phyloP scores from a whole-genome alignment of 176 grass and related monocot genomes.

The Echinochloa phyllopogon region DNA sequence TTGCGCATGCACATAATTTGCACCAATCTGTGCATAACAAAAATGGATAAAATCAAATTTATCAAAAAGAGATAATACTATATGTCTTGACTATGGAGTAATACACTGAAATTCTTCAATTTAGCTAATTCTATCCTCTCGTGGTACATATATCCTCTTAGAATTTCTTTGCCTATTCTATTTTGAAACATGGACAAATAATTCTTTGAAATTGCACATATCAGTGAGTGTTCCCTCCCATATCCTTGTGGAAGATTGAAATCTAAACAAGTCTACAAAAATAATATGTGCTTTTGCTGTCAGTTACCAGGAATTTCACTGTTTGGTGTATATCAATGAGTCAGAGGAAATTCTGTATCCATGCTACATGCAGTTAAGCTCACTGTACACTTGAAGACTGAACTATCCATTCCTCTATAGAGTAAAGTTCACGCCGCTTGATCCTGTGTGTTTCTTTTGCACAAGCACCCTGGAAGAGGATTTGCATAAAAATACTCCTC shows the following conservation, averaged over 20 bases:
- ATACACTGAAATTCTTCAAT: background rate
- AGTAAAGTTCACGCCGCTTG: conserved; percentile 41
- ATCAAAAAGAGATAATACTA: conserved; percentile 12
- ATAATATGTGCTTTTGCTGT: conserved; percentile 35
- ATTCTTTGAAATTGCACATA: conserved; percentile 16
- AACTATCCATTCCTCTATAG: conserved; percentile 27
- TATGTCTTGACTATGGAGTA: conserved; percentile 31
- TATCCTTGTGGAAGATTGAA: conserved; percentile 10
- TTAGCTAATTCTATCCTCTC: conserved; percentile 10
- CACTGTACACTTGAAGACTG: conserved; percentile 37
- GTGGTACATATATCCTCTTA: conserved; percentile 6
- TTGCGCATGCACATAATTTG: conserved; percentile 33
- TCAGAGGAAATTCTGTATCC: conserved; percentile 5
- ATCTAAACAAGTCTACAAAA: conserved; percentile 41
- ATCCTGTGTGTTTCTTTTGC: conserved; percentile 58
- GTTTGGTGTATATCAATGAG: conserved; percentile 13
- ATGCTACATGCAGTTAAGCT: conserved; percentile 28
- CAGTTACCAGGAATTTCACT: conserved; percentile 24
- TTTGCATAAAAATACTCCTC: conserved; percentile 99
- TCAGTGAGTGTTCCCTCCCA: conserved; percentile 13
- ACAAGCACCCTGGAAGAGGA: conserved; percentile 93
- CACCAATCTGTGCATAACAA: background rate
- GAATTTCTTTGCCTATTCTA: conserved; percentile 1
- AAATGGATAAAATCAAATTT: conserved; percentile 25
- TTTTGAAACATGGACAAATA: conserved; percentile 28